Evolutionary conservation across 495 filamentous ascomycete genomes (phyloP), one percentile per base, ranked within the genome.

Genomic region (Achaetomiella virescens): DNA sequence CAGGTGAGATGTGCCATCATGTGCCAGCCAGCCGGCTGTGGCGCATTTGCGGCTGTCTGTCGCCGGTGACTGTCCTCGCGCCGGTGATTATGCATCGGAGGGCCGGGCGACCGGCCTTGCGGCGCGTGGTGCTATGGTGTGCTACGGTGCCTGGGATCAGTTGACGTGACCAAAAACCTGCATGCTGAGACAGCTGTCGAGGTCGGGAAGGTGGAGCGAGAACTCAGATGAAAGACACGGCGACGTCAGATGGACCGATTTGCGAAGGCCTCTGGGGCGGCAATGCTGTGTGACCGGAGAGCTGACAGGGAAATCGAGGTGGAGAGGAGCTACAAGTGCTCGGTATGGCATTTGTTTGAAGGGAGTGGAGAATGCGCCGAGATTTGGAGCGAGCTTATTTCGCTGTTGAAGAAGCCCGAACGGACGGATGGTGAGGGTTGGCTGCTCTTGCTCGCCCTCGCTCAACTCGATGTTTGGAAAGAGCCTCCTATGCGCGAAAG

Each of bases 21-120:
- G 6, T 33, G 31, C 36, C 36, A 10, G 14, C 8, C 6, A n/a
- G 5, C 1, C 18, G 37, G 36, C 9, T 18, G 9, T 29, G 48
- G 48, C 14, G n/a, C 8, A 52, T 31, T 24, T 37, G 29, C n/a
- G 29, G 46, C 17, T 24, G 9, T 11, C 7, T 15, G 17, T 53
- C 41, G 41, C 51, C 51, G 51, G 45, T 53, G 51, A 45, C 51
- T 44, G 37, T 21, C 14, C 37, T 38, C 22, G 25, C 8, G 24
- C 17, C 11, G 22, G 24, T 17, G 35, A 17, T 31, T 24, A 6
- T 33, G 18, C 18, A 36, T 29, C 24, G 49, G 25, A 15, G 8
- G 36, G 48, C 3, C 36, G 15, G 27, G 36, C 6, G 24, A 27
- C 22, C 31, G 9, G 38, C n/a, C 38, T 52, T 17, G 47, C 12